Conservation (phyloP, 306 rosid genomes). For the Trifolium pratense region DNA sequence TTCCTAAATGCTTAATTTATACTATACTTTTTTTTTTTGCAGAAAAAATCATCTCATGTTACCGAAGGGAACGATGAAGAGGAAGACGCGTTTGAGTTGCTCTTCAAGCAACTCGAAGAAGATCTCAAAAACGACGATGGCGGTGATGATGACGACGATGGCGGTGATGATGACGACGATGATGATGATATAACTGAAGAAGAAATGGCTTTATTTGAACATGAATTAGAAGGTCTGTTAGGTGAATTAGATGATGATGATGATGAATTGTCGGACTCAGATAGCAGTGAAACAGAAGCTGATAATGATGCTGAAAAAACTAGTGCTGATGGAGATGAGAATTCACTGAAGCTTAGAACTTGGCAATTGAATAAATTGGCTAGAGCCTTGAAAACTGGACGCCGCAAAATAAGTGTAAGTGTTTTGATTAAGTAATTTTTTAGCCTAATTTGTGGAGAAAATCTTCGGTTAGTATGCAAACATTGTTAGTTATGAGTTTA, state of each 20-base stretch:
- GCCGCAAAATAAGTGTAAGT: slow-evolving; percentile 83
- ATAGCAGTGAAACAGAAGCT: slow-evolving; percentile 36
- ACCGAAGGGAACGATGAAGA: slow-evolving; percentile 53
- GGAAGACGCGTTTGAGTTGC: slow-evolving; percentile 72
- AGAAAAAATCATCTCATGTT: slow-evolving; percentile 52
- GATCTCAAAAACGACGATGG: slow-evolving; percentile 77
- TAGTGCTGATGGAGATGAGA: slow-evolving; percentile 42
- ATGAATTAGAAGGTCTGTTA: slow-evolving; percentile 61
- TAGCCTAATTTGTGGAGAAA: neutral
- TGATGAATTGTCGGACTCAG: slow-evolving; percentile 32
- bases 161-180: slow-evolving; percentile 49
- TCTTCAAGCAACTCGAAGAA: slow-evolving; percentile 79
- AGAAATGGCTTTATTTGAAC: slow-evolving; percentile 65
- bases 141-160: slow-evolving; percentile 51
- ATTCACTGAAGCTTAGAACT: slow-evolving; percentile 59
- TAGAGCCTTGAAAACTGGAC: slow-evolving; percentile 73
- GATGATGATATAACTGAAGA: slow-evolving; percentile 68
- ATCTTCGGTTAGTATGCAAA: no score
- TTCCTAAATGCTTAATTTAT: neutral
- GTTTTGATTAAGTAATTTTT: neutral
- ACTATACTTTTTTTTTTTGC: slow-evolving; percentile 10
- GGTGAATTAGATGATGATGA: slow-evolving; percentile 56
- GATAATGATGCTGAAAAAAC: slow-evolving; percentile 32
- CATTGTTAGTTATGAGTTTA: no score
- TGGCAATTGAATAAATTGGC: slow-evolving; percentile 91